phyloP scores from a whole-genome alignment of 176 grass and related monocot genomes.

The Bonia amplexicaulis region DNA sequence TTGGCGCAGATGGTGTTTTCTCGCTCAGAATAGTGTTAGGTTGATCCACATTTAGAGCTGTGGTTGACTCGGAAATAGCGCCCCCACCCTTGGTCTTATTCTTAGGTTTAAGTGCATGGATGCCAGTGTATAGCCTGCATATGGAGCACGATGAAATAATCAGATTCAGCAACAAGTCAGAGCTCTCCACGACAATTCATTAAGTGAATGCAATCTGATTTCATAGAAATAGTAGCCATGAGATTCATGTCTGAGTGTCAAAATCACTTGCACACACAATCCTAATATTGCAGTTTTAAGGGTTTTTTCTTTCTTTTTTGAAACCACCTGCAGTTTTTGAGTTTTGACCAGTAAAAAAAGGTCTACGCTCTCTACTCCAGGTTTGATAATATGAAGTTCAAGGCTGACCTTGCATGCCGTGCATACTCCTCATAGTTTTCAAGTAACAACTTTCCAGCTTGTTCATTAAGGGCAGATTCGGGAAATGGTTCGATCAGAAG shows the following conservation, averaged over 20 bases:
- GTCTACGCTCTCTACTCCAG: neutral
- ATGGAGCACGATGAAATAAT: neutral
- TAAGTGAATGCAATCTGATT: neutral
- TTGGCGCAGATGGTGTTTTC: conserved; percentile 22
- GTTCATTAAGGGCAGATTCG: conserved; percentile 93
- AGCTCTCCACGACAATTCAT: neutral
- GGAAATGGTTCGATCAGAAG: conserved; percentile 92
- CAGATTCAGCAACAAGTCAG: neutral
- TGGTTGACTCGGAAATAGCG: conserved; percentile 72
- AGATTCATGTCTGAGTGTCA: neutral
- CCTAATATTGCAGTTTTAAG: neutral
- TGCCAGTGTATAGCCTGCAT: conserved; percentile 68
- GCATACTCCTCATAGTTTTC: conserved; percentile 90
- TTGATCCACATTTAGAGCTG: conserved; percentile 57
- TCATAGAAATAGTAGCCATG: neutral
- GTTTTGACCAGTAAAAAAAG: neutral
- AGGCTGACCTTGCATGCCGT: conserved; percentile 72
- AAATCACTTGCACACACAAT: neutral
- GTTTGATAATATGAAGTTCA: neutral
- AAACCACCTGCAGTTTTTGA: neutral
- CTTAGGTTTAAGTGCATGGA: conserved; percentile 72
- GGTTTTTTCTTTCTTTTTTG: neutral
- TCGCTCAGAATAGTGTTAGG: conserved; percentile 32
- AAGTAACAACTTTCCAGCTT: conserved; percentile 89
- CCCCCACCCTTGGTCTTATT: conserved; percentile 52